These are phyloP conservation scores for Citrullus colocynthis DNA, from an alignment of 306 rosid genomes.

Conservation along the genomic window DNA sequence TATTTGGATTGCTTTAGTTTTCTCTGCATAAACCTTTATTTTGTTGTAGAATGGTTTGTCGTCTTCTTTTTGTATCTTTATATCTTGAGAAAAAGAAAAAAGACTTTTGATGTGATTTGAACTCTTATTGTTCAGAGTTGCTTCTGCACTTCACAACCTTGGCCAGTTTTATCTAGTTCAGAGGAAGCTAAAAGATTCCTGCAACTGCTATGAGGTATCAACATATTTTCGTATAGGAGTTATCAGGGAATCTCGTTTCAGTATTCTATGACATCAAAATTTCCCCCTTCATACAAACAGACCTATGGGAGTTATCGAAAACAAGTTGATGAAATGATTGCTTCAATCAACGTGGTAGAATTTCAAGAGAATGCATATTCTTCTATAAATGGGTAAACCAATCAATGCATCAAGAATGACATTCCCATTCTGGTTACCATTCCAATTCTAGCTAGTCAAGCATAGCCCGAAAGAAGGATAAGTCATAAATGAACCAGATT, in stretches of 20 bases:
- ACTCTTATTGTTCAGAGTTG: conserved; percentile 38
- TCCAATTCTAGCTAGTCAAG: neutral
- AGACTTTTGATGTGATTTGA: neutral
- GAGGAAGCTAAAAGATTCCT: conserved; percentile 61
- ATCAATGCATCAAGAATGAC: neutral
- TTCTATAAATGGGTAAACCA: no score
- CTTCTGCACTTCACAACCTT: conserved; percentile 73
- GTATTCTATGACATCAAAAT: neutral
- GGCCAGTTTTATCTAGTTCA: conserved; percentile 73
- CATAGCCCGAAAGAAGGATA: neutral
- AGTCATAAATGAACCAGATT: neutral
- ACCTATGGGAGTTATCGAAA: neutral
- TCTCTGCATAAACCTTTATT: no score
- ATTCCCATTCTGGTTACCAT: neutral
- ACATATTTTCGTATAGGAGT: neutral
- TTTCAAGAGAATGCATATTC: no score
- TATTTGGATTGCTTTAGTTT: no score
- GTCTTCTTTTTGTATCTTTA: no score
- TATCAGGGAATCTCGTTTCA: no score
- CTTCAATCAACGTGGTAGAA: neutral
- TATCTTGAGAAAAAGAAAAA: neutral
- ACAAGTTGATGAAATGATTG: neutral
- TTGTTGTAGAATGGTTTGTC: no score
- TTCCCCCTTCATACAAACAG: neutral
- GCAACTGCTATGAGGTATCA: conserved; percentile 51